Conservation (phyloP, 2,329 filamentous ascomycete species). For the Tympanopsis confertula region DNA sequence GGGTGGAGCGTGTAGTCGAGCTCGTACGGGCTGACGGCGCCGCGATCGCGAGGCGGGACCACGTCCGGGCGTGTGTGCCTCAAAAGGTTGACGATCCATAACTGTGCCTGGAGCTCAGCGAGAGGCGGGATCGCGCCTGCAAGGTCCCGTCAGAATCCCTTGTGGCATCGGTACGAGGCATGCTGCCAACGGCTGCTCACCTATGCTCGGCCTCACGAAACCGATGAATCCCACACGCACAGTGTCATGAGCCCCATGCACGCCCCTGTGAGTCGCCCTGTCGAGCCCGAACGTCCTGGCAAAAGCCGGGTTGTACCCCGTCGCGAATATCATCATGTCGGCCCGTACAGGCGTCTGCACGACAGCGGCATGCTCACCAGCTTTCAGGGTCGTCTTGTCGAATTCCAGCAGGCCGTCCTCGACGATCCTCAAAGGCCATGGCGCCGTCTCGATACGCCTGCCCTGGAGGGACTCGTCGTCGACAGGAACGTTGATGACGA, state of each 20-base stretch:
- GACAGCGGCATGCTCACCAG: conserved; percentile 14
- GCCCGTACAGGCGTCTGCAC: conserved; percentile 17
- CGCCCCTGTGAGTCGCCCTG: conserved; percentile 36
- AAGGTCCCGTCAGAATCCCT: conserved; percentile 3
- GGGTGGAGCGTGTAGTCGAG: conserved; percentile 26
- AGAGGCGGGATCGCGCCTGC: conserved; percentile 33
- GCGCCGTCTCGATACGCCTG: conserved; percentile 27
- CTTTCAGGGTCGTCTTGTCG: conserved; percentile 12
- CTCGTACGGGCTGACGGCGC: conserved; percentile 20
- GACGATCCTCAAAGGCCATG: conserved; percentile 27
- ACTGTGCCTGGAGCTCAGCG: conserved; percentile 33
- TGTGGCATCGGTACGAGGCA: too few relatives aligned
- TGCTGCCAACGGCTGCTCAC: conserved; percentile 8
- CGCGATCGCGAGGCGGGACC: conserved; percentile 6
- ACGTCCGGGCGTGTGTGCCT: conserved; percentile 12
- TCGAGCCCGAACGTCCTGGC: conserved; percentile 29
- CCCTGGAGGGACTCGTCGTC: conserved; percentile 23
- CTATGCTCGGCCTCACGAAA: conserved; percentile 30
- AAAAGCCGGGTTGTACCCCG: conserved; percentile 30
- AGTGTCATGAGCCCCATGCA: conserved; percentile 32
- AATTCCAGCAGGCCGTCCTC: conserved; percentile 23
- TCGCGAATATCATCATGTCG: conserved; percentile 32
- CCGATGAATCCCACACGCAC: conserved; percentile 31
- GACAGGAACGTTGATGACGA: conserved; percentile 25
- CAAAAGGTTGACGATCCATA: conserved; percentile 30